Percentiles rank a stretch among this genome's conserved stretches.
Conservation (phyloP, 2,329 filamentous ascomycete species). For the Exophiala phaeomuriformis region DNA sequence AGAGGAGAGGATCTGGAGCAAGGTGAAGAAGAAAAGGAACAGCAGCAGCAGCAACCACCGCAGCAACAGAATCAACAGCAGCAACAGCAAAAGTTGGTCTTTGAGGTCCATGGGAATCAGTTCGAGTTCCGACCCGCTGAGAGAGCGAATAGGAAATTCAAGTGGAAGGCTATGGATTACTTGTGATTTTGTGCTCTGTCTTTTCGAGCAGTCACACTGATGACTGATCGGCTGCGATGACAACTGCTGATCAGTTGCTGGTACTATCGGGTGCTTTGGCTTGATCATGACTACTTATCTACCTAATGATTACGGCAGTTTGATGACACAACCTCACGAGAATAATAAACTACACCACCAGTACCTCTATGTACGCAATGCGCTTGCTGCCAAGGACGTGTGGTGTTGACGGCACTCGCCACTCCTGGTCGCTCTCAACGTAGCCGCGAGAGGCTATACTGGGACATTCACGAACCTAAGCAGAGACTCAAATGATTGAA, state of each 20-base stretch:
- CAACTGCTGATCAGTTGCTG: no score
- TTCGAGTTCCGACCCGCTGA: conserved; percentile 78
- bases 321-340: no score
- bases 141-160: conserved; percentile 85
- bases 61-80: neutral
- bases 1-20: conserved; percentile 22
- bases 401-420: no score
- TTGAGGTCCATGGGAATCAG: conserved; percentile 82
- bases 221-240: no score
- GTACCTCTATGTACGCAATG: no score
- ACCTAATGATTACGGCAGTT: no score
- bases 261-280: no score
- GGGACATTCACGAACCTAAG: neutral
- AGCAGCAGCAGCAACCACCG: neutral
- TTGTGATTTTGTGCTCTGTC: conserved; percentile 3
- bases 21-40: conserved; percentile 7
- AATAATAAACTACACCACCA: no score
- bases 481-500: neutral
- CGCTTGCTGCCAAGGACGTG: no score
- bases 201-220: neutral
- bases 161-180: conserved; percentile 50
- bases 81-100: conserved; percentile 48
- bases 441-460: no score
- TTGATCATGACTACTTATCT: no score
- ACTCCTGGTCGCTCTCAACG: no score